Percentiles rank a stretch among this genome's conserved stretches.
These are phyloP conservation scores for Mucor ambiguus DNA, from an alignment of 371 early-diverging fungal genomes.

Conservation along the genomic window DNA sequence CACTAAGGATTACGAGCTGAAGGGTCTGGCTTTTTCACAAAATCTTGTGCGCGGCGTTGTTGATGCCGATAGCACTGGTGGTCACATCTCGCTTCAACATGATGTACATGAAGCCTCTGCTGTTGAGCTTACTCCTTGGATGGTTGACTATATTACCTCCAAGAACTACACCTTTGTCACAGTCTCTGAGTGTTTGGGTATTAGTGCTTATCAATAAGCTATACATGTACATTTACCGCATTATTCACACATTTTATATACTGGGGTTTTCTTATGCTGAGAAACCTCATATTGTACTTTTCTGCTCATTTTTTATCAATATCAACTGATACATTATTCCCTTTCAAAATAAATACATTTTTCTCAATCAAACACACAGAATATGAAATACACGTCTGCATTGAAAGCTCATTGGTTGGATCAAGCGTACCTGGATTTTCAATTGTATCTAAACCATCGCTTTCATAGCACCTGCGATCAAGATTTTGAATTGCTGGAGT, in stretches of 20 bases:
- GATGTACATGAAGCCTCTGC: slow-evolving; percentile 38
- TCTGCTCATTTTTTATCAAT: neutral
- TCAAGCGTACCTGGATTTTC: neutral
- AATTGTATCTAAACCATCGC: neutral
- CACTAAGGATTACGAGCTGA: slow-evolving; percentile 46
- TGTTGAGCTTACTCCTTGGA: slow-evolving; percentile 37
- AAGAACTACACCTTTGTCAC: slow-evolving; percentile 38
- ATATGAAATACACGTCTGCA: neutral
- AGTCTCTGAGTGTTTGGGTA: slow-evolving; percentile 44
- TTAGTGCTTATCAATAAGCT: slow-evolving; percentile 12
- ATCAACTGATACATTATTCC: neutral
- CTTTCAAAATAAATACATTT: neutral
- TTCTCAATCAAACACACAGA: neutral
- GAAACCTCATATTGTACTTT: neutral
- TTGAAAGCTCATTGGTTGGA: neutral
- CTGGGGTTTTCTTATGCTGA: neutral
- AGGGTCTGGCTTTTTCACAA: slow-evolving; percentile 21
- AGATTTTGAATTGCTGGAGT: too few relatives aligned
- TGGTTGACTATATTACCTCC: slow-evolving; percentile 30
- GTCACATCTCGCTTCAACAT: slow-evolving; percentile 47
- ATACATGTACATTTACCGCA: neutral
- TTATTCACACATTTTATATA: neutral
- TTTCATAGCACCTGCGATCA: neutral
- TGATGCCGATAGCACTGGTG: slow-evolving; percentile 14
- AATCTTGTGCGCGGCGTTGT: slow-evolving; percentile 10